phyloP scores from a whole-genome alignment of 345 rosid species.

The Trapa incisa region DNA sequence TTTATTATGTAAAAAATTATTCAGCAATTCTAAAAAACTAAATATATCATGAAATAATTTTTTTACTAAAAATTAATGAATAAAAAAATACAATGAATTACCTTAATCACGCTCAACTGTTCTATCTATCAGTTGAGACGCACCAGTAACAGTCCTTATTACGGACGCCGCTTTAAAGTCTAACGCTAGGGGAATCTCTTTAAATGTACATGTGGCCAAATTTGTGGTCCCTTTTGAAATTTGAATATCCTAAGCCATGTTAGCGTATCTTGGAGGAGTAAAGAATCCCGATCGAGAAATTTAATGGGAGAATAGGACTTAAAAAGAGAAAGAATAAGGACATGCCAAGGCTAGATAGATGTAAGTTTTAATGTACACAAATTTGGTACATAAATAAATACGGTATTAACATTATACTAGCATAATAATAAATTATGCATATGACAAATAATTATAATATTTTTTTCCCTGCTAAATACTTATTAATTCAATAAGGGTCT shows the following conservation, averaged over 20 bases:
- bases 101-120: not conserved
- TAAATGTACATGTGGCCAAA: not conserved
- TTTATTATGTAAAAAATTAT: too few relatives aligned
- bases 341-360: not conserved
- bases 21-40: too few relatives aligned
- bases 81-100: too few relatives aligned
- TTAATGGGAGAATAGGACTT: not conserved
- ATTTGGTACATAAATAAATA: not conserved
- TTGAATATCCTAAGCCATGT: not conserved
- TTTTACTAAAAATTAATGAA: too few relatives aligned
- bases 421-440: too few relatives aligned
- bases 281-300: not conserved
- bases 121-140: not conserved
- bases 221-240: not conserved
- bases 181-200: not conserved
- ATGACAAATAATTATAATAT: too few relatives aligned
- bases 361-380: not conserved
- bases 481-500: too few relatives aligned
- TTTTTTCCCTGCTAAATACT: too few relatives aligned
- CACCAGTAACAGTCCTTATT: not conserved
- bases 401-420: too few relatives aligned
- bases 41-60: too few relatives aligned
- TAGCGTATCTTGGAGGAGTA: not conserved
- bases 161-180: not conserved
- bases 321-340: not conserved